Conservation (phyloP, 495 filamentous ascomycete genomes). For the Penicillium waksmanii region DNA sequence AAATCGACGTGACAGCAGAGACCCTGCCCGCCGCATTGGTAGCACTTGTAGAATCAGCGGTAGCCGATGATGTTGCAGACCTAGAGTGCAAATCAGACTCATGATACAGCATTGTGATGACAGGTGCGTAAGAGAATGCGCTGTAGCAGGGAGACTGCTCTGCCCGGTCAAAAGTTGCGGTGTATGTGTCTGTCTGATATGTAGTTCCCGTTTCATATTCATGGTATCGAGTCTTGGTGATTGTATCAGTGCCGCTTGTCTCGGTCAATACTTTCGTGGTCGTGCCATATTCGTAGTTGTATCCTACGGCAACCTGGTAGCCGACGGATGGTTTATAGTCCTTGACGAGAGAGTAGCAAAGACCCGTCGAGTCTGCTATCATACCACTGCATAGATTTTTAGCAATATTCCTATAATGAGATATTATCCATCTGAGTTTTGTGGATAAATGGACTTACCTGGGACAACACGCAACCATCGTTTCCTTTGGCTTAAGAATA, state of each 20-base stretch:
- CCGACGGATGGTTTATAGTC: not conserved
- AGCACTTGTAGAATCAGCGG: slow-evolving; percentile 1
- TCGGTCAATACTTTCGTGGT: not conserved
- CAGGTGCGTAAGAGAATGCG: slow-evolving; percentile 11
- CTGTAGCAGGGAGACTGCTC: not conserved
- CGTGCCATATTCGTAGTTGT: not conserved
- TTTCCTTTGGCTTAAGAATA: not conserved
- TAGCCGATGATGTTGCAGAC: not conserved
- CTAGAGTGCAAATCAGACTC: slow-evolving; percentile 11
- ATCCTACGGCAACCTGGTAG: not conserved
- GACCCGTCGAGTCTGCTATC: not conserved
- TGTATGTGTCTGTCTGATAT: not conserved
- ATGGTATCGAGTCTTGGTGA: not conserved
- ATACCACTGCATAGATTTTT: not conserved
- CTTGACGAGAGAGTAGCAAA: not conserved
- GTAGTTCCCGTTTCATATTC: not conserved
- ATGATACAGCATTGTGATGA: slow-evolving; percentile 14
- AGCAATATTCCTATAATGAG: too few relatives aligned
- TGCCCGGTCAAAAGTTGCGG: not conserved
- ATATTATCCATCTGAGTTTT: not conserved
- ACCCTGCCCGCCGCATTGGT: slow-evolving; percentile 17
- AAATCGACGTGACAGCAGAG: not conserved
- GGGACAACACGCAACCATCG: not conserved
- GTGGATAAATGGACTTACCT: not conserved
- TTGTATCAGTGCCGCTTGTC: not conserved